Conservation (phyloP, 768 basidiomycete genomes). For the Phlebiopsis flavidoalba region DNA sequence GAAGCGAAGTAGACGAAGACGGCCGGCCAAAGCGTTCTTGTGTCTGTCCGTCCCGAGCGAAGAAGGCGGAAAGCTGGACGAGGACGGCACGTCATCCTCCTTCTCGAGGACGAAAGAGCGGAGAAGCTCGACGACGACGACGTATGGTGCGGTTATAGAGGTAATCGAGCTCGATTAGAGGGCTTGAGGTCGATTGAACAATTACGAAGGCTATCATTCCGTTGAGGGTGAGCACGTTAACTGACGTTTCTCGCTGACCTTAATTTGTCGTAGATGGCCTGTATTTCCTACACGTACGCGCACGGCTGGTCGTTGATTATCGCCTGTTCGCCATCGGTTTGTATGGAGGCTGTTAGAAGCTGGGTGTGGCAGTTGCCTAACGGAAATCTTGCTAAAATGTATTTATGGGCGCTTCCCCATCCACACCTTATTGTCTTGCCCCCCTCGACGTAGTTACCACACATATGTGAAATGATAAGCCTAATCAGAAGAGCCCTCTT, state of each 20-base stretch:
- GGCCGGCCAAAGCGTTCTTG: constrained; percentile 1
- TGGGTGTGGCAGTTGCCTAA: not conserved
- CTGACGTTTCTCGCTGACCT: not conserved
- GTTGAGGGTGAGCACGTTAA: not conserved
- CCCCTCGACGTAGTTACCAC: not conserved
- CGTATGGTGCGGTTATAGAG: no score
- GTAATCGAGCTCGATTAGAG: constrained; percentile 50
- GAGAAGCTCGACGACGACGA: constrained; percentile 46
- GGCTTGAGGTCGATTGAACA: not conserved
- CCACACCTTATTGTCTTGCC: constrained; percentile 1
- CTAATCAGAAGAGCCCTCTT: not conserved
- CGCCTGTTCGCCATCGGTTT: not conserved
- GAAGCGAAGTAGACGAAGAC: constrained; percentile 30
- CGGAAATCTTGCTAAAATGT: not conserved
- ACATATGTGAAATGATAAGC: not conserved
- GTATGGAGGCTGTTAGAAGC: not conserved
- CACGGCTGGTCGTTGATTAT: not conserved
- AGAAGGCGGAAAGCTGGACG: constrained; percentile 61
- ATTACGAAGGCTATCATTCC: not conserved
- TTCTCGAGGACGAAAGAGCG: constrained; percentile 56
- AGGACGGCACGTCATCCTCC: constrained; percentile 72
- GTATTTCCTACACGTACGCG: not conserved
- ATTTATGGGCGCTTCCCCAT: not conserved
- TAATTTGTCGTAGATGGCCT: not conserved
- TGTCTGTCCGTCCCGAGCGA: constrained; percentile 53